These are phyloP conservation scores for Tylopilus sp. DNA, from an alignment of 768 basidiomycete species.

Conservation along the genomic window DNA sequence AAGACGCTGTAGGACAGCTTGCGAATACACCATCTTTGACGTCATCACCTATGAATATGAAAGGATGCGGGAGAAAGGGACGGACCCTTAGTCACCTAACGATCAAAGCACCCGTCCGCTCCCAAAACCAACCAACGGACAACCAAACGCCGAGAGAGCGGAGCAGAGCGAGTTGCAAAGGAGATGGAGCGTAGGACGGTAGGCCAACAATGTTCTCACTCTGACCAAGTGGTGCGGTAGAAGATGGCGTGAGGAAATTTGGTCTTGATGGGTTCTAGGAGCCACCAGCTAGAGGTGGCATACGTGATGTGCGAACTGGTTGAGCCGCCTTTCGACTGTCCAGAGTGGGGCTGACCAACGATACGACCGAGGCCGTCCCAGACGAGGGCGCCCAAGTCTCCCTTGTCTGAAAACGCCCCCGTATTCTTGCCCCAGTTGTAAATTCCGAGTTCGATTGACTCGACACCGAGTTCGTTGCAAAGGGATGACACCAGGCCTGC, in stretches of 20 bases:
- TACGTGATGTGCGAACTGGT: neutral
- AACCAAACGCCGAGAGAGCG: too few species aligned
- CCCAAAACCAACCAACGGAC: too few species aligned
- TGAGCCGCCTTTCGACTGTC: neutral
- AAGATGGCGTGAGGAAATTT: neutral
- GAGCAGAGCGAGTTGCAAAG: too few species aligned
- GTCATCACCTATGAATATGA: too few species aligned
- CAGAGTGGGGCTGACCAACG: neutral
- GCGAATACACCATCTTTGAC: too few species aligned
- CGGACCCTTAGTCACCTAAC: too few species aligned
- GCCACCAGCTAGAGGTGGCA: neutral
- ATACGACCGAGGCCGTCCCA: neutral
- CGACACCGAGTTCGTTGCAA: neutral
- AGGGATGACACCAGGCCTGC: neutral
- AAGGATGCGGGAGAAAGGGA: too few species aligned
- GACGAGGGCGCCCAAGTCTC: neutral
- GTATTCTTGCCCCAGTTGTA: neutral
- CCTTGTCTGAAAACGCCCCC: neutral
- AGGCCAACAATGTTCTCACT: neutral
- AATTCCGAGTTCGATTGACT: neutral
- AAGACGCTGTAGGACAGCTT: too few species aligned
- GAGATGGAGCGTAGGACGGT: too few species aligned
- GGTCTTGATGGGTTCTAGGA: neutral
- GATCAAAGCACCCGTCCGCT: too few species aligned
- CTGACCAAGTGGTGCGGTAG: neutral